Conservation (phyloP, 2,329 filamentous ascomycete species). For the Aspergillus ruber region DNA sequence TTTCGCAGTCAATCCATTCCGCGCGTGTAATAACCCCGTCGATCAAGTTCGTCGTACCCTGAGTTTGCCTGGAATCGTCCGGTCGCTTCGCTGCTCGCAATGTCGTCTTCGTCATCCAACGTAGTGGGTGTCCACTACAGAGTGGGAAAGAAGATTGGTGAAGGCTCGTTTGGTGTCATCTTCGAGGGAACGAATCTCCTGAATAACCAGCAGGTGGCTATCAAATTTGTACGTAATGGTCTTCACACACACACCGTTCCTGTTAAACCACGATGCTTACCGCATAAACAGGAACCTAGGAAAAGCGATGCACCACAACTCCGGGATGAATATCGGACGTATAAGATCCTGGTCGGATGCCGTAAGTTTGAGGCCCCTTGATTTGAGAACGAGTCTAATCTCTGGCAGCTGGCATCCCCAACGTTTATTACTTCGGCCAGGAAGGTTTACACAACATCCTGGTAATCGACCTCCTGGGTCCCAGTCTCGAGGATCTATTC, state of each 20-base stretch:
- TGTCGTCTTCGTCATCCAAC: constrained; percentile 88
- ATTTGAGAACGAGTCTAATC: constrained; percentile 27
- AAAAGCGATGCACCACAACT: constrained; percentile 98
- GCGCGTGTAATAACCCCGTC: not conserved
- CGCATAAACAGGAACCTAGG: constrained; percentile 69
- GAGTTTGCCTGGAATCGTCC: constrained; percentile 9
- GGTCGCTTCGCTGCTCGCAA: constrained; percentile 29
- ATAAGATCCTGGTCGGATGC: constrained; percentile 98
- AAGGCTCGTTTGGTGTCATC: constrained; percentile 97
- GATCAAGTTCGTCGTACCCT: constrained; percentile 6
- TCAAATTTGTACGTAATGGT: constrained; percentile 79
- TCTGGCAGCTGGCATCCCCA: constrained; percentile 80
- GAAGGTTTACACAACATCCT: constrained; percentile 98
- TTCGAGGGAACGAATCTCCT: constrained; percentile 97
- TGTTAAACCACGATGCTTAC: not conserved
- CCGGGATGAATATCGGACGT: constrained; percentile 96
- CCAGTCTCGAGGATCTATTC: constrained; percentile 92
- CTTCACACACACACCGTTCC: not conserved
- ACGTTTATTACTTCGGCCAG: constrained; percentile 99
- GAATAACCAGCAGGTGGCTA: constrained; percentile 98
- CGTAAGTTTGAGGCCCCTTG: constrained; percentile 59
- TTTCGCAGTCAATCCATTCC: not conserved
- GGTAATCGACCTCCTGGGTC: constrained; percentile 91
- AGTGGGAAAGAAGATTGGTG: constrained; percentile 98
- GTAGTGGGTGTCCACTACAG: constrained; percentile 98